Conservation (phyloP, 345 rosid genomes). For the Hypericum perforatum region DNA sequence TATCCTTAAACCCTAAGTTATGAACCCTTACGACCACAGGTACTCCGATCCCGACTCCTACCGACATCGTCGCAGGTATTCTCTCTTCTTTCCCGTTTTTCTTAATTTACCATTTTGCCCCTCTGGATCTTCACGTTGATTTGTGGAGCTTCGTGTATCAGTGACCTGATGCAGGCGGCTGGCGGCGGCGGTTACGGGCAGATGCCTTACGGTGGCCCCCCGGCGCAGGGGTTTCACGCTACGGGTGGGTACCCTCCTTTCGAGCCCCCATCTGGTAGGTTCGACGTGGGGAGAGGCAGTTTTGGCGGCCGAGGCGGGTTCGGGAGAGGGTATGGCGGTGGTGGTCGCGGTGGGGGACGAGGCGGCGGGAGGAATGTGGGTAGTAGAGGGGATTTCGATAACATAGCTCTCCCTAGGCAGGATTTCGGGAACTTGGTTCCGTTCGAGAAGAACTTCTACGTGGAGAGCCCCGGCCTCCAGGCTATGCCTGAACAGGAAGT, state of each 20-base stretch:
- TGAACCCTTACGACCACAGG: conserved; percentile 63
- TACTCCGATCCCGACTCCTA: conserved; percentile 70
- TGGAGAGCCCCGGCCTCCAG: conserved; percentile 51
- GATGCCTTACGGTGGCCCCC: conserved; percentile 36
- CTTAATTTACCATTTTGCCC: neutral
- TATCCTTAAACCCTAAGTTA: conserved; percentile 1
- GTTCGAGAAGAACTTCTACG: conserved; percentile 78
- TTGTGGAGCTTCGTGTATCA: conserved; percentile 10
- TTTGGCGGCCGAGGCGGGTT: conserved; percentile 12
- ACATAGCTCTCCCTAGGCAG: conserved; percentile 55
- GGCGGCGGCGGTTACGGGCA: conserved; percentile 27
- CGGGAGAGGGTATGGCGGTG: conserved; percentile 12
- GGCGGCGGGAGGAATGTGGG: conserved; percentile 14
- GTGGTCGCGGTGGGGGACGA: conserved; percentile 28
- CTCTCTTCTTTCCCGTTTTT: neutral
- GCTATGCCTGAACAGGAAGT: conserved; percentile 70
- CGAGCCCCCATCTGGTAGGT: conserved; percentile 47
- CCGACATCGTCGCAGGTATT: conserved; percentile 76
- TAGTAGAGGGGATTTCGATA: conserved; percentile 49
- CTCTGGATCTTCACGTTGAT: neutral
- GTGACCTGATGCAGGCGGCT: conserved; percentile 38
- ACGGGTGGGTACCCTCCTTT: conserved; percentile 32
- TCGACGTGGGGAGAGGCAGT: conserved; percentile 32
- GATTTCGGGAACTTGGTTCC: conserved; percentile 69
- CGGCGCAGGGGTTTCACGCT: conserved; percentile 26